phyloP scores from a whole-genome alignment of 2,329 filamentous ascomycete genomes.

The Fusarium robinianum region DNA sequence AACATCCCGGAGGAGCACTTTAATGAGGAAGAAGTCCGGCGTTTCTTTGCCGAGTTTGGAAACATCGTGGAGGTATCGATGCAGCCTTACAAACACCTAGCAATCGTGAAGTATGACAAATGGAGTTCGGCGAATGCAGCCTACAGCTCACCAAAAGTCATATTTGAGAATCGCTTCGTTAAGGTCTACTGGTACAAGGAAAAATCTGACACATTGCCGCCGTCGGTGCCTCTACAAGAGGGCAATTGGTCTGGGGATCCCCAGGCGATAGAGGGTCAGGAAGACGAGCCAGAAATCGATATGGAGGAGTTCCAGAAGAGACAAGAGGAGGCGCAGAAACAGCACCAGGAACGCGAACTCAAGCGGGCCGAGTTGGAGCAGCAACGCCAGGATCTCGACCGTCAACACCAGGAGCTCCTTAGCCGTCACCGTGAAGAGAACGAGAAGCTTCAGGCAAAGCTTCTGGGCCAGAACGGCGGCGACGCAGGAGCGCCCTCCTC shows the following conservation, averaged over 20 bases:
- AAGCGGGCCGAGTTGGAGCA: conserved; percentile 67
- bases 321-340: conserved; percentile 73
- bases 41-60: conserved; percentile 76
- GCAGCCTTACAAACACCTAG: conserved; percentile 68
- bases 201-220: conserved; percentile 44
- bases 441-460: conserved; percentile 64
- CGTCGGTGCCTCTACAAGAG: conserved; percentile 33
- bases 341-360: conserved; percentile 66
- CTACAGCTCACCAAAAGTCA: conserved; percentile 75
- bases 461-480: conserved; percentile 41
- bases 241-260: conserved; percentile 35
- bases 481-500: conserved; percentile 40
- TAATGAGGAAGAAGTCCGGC: conserved; percentile 64
- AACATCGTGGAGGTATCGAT: conserved; percentile 66
- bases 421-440: conserved; percentile 69
- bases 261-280: conserved; percentile 16
- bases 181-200: conserved; percentile 79
- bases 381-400: conserved; percentile 66
- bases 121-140: conserved; percentile 71
- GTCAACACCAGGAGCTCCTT: conserved; percentile 64
- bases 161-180: conserved; percentile 85
- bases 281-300: conserved; percentile 62
- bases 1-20: conserved; percentile 76
- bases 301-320: conserved; percentile 69
- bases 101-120: conserved; percentile 69